A percentile compares a stretch with the other conserved stretches of the same genome.
These are phyloP conservation scores for Nephelium lappaceum DNA, from an alignment of 345 rosid genomes.

Conservation along the genomic window DNA sequence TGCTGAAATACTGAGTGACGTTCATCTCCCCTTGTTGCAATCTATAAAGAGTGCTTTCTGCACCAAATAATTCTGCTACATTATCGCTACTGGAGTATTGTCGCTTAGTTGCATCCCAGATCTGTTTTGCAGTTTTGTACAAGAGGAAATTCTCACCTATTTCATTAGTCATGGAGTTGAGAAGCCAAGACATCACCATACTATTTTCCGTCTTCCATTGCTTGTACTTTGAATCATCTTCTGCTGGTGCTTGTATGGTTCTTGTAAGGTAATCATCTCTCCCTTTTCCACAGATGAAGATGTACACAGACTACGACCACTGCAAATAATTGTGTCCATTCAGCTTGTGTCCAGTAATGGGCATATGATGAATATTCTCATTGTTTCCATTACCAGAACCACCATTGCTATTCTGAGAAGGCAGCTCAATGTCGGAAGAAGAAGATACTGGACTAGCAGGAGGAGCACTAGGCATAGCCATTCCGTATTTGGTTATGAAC, in stretches of 20 bases:
- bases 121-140: not conserved
- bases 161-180: constrained; percentile 4
- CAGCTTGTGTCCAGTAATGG: not conserved
- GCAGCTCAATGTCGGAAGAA: too few species aligned
- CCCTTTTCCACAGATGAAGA: not conserved
- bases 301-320: not conserved
- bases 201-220: not conserved
- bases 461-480: too few species aligned
- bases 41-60: too few species aligned
- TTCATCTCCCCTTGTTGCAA: not conserved
- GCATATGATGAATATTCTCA: too few species aligned
- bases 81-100: not conserved
- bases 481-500: too few species aligned
- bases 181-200: not conserved
- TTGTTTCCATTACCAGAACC: too few species aligned
- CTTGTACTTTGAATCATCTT: not conserved
- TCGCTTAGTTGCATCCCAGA: not conserved
- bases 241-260: not conserved
- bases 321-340: not conserved
- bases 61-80: not conserved
- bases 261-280: not conserved
- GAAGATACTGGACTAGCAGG: too few species aligned
- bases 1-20: not conserved
- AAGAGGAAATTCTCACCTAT: not conserved
- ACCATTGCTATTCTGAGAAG: too few species aligned